Evolutionary conservation across 164 flowering plant species (phyloP).

Genomic region (Aristolochia californica): DNA sequence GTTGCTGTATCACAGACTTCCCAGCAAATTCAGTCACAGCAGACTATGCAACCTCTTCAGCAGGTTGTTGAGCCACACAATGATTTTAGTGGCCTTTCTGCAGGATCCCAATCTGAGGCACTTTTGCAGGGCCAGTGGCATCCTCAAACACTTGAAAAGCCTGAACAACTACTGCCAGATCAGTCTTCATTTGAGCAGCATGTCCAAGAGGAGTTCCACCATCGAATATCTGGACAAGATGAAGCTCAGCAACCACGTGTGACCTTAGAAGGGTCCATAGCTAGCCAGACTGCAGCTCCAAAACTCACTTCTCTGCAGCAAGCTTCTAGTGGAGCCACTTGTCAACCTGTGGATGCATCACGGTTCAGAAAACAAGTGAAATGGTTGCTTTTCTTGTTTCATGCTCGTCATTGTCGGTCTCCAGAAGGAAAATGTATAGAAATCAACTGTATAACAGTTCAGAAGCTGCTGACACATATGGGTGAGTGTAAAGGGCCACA

Average conservation of each 20-base stretch:
- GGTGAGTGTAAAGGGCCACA: constrained; percentile 26
- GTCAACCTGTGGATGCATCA: constrained; percentile 12
- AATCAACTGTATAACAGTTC: constrained; percentile 36
- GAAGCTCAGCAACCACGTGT: constrained; percentile 64
- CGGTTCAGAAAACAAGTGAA: constrained; percentile 36
- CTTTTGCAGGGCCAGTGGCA: constrained; percentile 43
- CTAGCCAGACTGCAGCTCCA: constrained; percentile 26
- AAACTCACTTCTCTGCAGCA: constrained; percentile 23
- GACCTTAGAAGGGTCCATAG: constrained; percentile 41
- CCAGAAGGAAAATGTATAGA: constrained; percentile 72
- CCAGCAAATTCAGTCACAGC: constrained; percentile 36
- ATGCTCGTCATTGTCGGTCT: constrained; percentile 68
- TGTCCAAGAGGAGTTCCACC: constrained; percentile 58
- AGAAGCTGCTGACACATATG: constrained; percentile 56
- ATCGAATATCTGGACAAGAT: constrained; percentile 48
- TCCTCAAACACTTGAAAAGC: constrained; percentile 34
- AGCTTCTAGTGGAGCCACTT: constrained; percentile 18
- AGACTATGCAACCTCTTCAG: constrained; percentile 36
- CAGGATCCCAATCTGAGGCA: constrained; percentile 42
- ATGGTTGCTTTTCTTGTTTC: constrained; percentile 73
- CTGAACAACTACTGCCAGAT: constrained; percentile 21
- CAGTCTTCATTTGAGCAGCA: constrained; percentile 41
- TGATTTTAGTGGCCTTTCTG: constrained; percentile 30
- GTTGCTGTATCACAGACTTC: constrained; percentile 35
- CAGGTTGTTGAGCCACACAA: constrained; percentile 36